Evolutionary conservation across 108 stramenopile genomes (phyloP).

Genomic region (Tribonema minus): DNA sequence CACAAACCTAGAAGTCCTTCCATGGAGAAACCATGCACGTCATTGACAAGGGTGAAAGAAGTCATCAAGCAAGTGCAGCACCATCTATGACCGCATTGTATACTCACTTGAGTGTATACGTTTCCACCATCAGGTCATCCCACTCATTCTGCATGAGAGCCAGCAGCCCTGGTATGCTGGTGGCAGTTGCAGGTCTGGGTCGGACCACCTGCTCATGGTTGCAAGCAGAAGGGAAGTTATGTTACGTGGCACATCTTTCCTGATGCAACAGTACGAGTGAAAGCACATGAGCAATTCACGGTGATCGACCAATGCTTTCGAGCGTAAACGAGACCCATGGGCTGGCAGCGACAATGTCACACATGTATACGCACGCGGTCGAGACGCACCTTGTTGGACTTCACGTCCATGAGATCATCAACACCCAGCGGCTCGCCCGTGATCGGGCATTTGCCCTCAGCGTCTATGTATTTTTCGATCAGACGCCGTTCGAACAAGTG

Average conservation of each 20-base stretch:
- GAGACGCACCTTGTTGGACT: conserved; percentile 8
- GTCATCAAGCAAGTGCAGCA: too few species aligned
- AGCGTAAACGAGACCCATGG: too few species aligned
- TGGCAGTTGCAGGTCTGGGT: conserved; percentile 46
- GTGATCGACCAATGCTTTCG: not conserved
- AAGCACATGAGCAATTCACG: not conserved
- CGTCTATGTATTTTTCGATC: conserved; percentile 46
- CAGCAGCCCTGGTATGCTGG: conserved; percentile 46
- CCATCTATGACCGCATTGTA: too few species aligned
- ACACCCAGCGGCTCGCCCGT: conserved; percentile 41
- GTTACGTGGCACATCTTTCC: too few species aligned
- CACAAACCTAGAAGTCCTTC: too few species aligned
- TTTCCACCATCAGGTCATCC: conserved; percentile 57
- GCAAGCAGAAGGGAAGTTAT: not conserved
- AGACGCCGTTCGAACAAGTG: conserved; percentile 46
- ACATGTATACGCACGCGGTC: too few species aligned
- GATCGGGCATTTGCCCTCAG: conserved; percentile 50
- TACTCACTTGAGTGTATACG: conserved; percentile 48
- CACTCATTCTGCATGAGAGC: conserved; percentile 54
- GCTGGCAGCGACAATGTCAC: not conserved
- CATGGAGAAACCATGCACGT: too few species aligned
- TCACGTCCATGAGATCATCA: conserved; percentile 45
- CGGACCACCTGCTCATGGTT: conserved; percentile 43
- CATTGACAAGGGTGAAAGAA: too few species aligned
- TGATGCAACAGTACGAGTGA: too few species aligned